These are phyloP conservation scores for Yamadazyma nakazawae DNA, from an alignment of 805 yeast species.

Conservation along the genomic window DNA sequence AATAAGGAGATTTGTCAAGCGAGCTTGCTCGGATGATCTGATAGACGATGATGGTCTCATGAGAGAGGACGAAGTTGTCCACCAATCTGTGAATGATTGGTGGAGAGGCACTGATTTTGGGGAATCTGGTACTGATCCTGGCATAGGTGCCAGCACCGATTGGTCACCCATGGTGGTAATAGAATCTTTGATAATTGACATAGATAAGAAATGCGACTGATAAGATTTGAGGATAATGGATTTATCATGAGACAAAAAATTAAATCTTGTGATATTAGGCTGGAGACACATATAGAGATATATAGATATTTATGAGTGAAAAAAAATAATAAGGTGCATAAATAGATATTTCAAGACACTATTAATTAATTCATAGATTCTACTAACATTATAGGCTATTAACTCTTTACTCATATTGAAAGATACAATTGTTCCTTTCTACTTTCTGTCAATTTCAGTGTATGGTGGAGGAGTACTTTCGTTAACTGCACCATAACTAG, in stretches of 20 bases:
- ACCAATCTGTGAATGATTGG: constrained; percentile 38
- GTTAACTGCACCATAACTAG: constrained; percentile 27
- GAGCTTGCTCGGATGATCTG: constrained; percentile 16
- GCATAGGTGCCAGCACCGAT: not conserved
- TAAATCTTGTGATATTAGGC: too few species aligned
- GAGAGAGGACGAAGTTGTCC: constrained; percentile 27
- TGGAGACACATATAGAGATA: too few species aligned
- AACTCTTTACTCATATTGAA: not conserved
- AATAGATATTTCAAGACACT: too few species aligned
- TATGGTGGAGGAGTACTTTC: constrained; percentile 20
- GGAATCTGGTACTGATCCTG: not conserved
- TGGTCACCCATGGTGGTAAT: constrained; percentile 27
- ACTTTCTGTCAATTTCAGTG: constrained; percentile 9
- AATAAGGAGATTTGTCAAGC: constrained; percentile 22
- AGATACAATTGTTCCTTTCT: not conserved
- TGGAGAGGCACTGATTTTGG: constrained; percentile 16
- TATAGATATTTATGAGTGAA: too few species aligned
- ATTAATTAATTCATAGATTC: too few species aligned
- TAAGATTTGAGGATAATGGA: not conserved
- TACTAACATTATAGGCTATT: not conserved
- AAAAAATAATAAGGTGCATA: too few species aligned
- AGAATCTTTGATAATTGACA: constrained; percentile 14
- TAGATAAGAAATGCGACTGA: not conserved
- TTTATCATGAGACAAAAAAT: too few species aligned
- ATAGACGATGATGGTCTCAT: constrained; percentile 15